Base-by-base conservation (phyloP, 441 rosid genomes). In the Adansonia gregorii region DNA sequence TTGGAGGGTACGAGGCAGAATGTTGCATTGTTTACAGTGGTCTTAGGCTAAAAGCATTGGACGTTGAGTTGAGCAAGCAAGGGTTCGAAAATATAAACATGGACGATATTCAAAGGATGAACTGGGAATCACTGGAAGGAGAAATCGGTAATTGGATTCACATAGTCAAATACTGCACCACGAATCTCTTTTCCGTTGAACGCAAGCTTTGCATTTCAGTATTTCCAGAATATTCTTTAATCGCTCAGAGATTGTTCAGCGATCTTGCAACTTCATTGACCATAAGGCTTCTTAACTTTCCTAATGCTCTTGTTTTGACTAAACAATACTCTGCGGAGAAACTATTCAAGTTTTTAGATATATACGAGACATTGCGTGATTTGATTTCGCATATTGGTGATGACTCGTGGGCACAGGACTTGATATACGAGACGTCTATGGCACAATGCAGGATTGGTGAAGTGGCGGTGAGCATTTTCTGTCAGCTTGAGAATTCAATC, bases 341-440 rank as follows among this genome's bases (percentile, higher is more conserved):
- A 56, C 83, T 92, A 12, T 90, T 92, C 82, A 92, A 89, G 80
- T 85, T 90, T 64, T 78, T 90, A 0, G 97, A 92, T 78, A 79
- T 92, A 81, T 88, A 84, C 72, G 94, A 92, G 78, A 76, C 90
- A 11, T 24, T 92, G 7, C 83, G 85, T 10, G 92, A 89, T 14
- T 52, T 89, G 64, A 59, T 77, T 41, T 78, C 83, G 0, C 79
- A 78, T 1, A 55, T 87, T n/a, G 81, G 82, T 8, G 75, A 83
- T 7, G 70, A 78, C 0, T 73, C 68, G 12, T 39, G 0, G 5
- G 78, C 39, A 48, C 12, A 72, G 11, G 83, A 83, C 60, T 60
- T 87, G 75, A 78, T 75, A 19, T 4, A 61, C 0, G 89, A 90
- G 84, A 85, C 81, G 3, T 52, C 67, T 8, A 1, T 77, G 10